Conservation (phyloP, 176 grass and related monocot genomes). For the Zoysia japonica region DNA sequence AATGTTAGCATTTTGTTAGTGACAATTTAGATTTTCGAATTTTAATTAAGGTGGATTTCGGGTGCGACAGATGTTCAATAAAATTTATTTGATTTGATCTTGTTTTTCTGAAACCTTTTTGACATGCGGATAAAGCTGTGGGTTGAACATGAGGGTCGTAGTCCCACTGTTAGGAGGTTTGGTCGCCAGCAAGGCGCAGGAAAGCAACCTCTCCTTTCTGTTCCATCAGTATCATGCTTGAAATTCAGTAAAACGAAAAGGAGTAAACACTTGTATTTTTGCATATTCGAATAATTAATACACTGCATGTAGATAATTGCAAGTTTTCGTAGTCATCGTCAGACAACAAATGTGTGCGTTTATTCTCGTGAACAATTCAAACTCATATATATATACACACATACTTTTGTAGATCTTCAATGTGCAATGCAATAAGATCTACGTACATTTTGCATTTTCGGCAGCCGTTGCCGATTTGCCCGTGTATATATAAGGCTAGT, state of each 20-base stretch:
- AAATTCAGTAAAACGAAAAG: background rate
- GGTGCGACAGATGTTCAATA: no score
- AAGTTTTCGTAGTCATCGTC: background rate
- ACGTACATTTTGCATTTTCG: background rate
- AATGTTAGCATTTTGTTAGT: no score
- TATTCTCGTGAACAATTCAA: background rate
- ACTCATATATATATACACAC: no score
- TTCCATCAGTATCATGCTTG: constrained; percentile 24
- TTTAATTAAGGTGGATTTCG: no score
- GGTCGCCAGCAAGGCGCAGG: constrained; percentile 36
- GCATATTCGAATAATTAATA: background rate
- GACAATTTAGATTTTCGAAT: no score
- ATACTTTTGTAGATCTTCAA: no score
- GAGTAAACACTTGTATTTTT: background rate
- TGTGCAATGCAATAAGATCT: no score
- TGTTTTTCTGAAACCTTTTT: background rate
- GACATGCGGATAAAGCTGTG: background rate
- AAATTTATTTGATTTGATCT: background rate
- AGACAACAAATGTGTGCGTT: background rate
- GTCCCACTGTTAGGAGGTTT: constrained; percentile 43
- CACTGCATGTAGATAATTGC: background rate
- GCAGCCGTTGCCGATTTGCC: background rate
- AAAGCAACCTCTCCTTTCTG: constrained; percentile 30
- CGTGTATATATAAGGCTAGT: background rate
- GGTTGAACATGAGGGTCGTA: background rate